Conservation (phyloP, 2,329 filamentous ascomycete genomes). For the Hypoxylon sp. region DNA sequence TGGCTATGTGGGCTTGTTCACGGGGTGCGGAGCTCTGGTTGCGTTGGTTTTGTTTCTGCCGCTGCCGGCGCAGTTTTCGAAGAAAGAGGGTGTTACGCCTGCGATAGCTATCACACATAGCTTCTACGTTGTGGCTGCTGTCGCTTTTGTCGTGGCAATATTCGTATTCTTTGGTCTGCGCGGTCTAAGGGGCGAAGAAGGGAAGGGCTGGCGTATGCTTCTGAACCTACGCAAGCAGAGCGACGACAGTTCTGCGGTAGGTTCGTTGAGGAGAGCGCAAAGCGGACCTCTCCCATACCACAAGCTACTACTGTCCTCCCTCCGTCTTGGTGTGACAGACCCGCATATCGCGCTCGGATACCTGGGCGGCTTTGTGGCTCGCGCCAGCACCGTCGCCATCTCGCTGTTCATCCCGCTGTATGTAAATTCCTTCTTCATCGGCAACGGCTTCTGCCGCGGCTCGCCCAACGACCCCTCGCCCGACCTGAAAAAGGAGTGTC, state of each 20-base stretch:
- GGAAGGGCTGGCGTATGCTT: constrained; percentile 74
- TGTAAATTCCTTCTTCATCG: constrained; percentile 89
- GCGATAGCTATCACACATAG: constrained; percentile 80
- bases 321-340: constrained; percentile 77
- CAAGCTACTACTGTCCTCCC: constrained; percentile 67
- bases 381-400: constrained; percentile 93
- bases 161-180: constrained; percentile 83
- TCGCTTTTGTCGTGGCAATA: constrained; percentile 76
- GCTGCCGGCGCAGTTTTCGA: constrained; percentile 80
- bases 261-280: constrained; percentile 4
- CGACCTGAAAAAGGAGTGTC: constrained; percentile 85
- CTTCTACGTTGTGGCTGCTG: constrained; percentile 83
- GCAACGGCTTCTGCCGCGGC: constrained; percentile 78
- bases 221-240: constrained; percentile 50
- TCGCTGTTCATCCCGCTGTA: constrained; percentile 94
- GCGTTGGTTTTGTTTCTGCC: constrained; percentile 85
- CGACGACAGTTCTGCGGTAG: constrained; percentile 1
- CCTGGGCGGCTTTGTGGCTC: constrained; percentile 91
- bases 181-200: constrained; percentile 74
- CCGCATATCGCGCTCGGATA: constrained; percentile 86
- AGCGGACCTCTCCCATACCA: constrained; percentile 59
- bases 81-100: constrained; percentile 74
- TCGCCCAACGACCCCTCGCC: constrained; percentile 69
- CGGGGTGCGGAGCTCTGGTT: constrained; percentile 88
- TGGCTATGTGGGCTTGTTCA: constrained; percentile 90